Evolutionary conservation across 1,284 basidiomycete genomes (phyloP).

Genomic region (Termitomyces sp.): DNA sequence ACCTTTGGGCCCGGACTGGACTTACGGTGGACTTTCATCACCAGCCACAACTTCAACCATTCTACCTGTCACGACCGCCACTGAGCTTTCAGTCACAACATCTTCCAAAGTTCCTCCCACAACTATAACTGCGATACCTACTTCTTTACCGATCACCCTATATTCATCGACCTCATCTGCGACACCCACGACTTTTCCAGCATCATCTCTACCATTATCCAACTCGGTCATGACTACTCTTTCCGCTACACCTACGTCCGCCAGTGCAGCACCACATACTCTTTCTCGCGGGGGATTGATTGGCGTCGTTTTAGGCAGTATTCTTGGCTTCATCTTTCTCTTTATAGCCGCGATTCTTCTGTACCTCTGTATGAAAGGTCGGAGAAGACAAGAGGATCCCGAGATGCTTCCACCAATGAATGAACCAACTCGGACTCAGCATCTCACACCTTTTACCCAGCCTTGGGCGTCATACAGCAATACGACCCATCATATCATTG

Average conservation of each 20-base stretch:
- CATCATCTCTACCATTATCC: slow-evolving; percentile 18
- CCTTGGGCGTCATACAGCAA: slow-evolving; percentile 23
- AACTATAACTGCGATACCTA: slow-evolving; percentile 17
- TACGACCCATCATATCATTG: slow-evolving; percentile 22
- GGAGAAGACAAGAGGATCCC: slow-evolving; percentile 27
- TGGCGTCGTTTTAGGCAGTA: slow-evolving; percentile 42
- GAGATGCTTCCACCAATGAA: neutral
- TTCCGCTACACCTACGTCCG: slow-evolving; percentile 15
- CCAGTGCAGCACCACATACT: slow-evolving; percentile 12
- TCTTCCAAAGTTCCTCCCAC: slow-evolving; percentile 12
- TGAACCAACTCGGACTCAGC: neutral
- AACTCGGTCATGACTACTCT: slow-evolving; percentile 16
- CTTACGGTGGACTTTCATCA: slow-evolving; percentile 50
- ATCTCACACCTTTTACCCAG: slow-evolving; percentile 22
- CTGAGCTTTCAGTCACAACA: slow-evolving; percentile 15
- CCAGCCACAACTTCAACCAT: slow-evolving; percentile 34
- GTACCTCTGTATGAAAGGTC: slow-evolving; percentile 45
- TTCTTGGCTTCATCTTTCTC: slow-evolving; percentile 50
- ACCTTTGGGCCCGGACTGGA: slow-evolving; percentile 61
- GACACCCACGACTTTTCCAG: slow-evolving; percentile 13
- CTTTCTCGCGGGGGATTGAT: slow-evolving; percentile 38
- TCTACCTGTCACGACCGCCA: slow-evolving; percentile 19
- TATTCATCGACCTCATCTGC: slow-evolving; percentile 19
- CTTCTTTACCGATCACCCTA: slow-evolving; percentile 19
- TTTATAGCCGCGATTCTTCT: slow-evolving; percentile 46